These are phyloP conservation scores for Paracoccidioides brasiliensis DNA, from an alignment of 2,329 filamentous ascomycete species.

Conservation along the genomic window DNA sequence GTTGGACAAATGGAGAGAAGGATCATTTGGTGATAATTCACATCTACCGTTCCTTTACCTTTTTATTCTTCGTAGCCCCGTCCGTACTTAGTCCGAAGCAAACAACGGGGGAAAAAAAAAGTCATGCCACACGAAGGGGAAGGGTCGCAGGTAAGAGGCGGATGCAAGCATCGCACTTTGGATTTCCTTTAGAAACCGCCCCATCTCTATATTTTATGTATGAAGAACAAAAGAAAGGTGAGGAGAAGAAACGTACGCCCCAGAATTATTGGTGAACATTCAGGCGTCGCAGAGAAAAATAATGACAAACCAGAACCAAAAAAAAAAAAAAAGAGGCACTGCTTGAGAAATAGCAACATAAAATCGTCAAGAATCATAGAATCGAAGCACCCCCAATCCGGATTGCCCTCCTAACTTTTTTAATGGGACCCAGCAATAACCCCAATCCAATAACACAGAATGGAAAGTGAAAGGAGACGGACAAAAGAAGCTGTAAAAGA, in stretches of 20 bases:
- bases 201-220: neutral
- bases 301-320: neutral
- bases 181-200: neutral
- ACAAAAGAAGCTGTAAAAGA: neutral
- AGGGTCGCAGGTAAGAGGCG: neutral
- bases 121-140: neutral
- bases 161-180: neutral
- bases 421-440: neutral
- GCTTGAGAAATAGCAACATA: neutral
- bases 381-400: neutral
- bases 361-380: neutral
- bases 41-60: neutral
- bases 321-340: neutral
- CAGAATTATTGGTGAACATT: neutral
- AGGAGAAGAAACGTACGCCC: neutral
- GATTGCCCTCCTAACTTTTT: neutral
- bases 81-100: neutral
- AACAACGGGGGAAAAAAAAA: neutral
- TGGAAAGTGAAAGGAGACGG: neutral
- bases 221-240: neutral
- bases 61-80: neutral
- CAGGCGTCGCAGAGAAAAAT: neutral
- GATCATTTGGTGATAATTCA: neutral
- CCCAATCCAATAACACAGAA: neutral
- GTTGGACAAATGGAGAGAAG: neutral